Conservation (phyloP, 2,329 filamentous ascomycete species). For the Diaporthe destruens region DNA sequence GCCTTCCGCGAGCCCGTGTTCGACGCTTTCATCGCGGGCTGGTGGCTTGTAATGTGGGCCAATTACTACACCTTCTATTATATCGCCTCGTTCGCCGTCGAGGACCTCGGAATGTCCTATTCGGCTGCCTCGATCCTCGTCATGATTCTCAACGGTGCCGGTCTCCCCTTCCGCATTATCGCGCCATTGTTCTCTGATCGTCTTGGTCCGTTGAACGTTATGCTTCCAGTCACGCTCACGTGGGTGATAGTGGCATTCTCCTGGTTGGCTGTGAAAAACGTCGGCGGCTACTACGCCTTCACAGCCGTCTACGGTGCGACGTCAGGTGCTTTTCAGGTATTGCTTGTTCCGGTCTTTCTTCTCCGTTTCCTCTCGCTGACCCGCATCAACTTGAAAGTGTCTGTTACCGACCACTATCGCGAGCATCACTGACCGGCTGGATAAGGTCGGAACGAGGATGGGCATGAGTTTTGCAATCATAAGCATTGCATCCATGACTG, state of each 20-base stretch:
- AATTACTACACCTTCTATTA: slow-evolving; percentile 61
- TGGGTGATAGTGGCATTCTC: slow-evolving; percentile 50
- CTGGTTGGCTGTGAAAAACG: slow-evolving; percentile 50
- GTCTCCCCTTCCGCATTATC: slow-evolving; percentile 51
- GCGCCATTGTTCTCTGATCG: slow-evolving; percentile 51
- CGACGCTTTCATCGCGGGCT: slow-evolving; percentile 50
- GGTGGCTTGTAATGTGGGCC: slow-evolving; percentile 56
- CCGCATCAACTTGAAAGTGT: slow-evolving; percentile 40
- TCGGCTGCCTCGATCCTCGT: slow-evolving; percentile 51
- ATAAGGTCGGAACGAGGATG: slow-evolving; percentile 51
- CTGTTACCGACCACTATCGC: slow-evolving; percentile 50
- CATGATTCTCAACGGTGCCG: slow-evolving; percentile 53
- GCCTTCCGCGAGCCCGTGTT: slow-evolving; percentile 54
- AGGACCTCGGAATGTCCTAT: slow-evolving; percentile 52
- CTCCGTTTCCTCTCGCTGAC: neutral
- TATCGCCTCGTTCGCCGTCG: slow-evolving; percentile 50
- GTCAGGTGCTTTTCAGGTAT: slow-evolving; percentile 48
- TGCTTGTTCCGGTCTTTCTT: neutral
- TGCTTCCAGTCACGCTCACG: slow-evolving; percentile 46
- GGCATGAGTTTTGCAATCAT: slow-evolving; percentile 51
- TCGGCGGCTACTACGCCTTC: slow-evolving; percentile 50
- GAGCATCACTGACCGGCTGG: slow-evolving; percentile 50
- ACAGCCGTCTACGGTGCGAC: slow-evolving; percentile 50
- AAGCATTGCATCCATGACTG: slow-evolving; percentile 50
- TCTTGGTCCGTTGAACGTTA: slow-evolving; percentile 51